Evolutionary conservation across 2,329 filamentous ascomycete species (phyloP), one percentile per base, ranked within the genome.

Genomic region (Chrysoporthe puriensis): DNA sequence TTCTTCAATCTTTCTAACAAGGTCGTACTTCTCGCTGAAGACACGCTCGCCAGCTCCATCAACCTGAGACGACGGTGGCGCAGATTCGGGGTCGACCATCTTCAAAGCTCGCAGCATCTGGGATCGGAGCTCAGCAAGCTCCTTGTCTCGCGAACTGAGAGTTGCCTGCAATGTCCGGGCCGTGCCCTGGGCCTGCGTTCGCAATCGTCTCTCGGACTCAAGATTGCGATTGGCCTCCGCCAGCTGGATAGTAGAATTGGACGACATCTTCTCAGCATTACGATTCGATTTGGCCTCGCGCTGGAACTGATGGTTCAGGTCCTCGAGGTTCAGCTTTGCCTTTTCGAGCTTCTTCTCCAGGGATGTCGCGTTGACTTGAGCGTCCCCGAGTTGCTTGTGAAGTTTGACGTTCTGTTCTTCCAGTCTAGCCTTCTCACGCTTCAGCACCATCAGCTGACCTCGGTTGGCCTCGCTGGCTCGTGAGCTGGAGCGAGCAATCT

Each of bases 301-400:
- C 62, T 92, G 91, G 64, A 97, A 86, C 78, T 98, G 94, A 73
- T 98, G 95, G 73, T 93, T 97, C 46, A 97, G 83, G 77, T 99
- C 95, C 77, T 99, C 95, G 9, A 98, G 80, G 74, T 87, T 94
- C 54, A 98, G 85, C 63, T 94, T 88, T 40, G 98, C 84, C 79
- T 97, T 97, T 79, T 98, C 95, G 63, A 96, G 91, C 77, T 96
- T 93, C 83, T 98, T 98, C 77, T 97, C 94, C 8, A 97, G 81
- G 1, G 92, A 91, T 0, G 91, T 91, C 71, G 97, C 89, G 5
- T 89, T 89, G 34, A 97, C 79, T 73, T 97, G 95, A 6, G 92
- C 86, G 72, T 97, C 94, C 66, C 91, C 93, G 14, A 97, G 85
- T 76, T 97, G 93, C 73, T 93, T 92, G 75, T 91, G 88, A 18